phyloP scores from a whole-genome alignment of 2,329 filamentous ascomycete genomes.

The Drechslerella coelobrocha region DNA sequence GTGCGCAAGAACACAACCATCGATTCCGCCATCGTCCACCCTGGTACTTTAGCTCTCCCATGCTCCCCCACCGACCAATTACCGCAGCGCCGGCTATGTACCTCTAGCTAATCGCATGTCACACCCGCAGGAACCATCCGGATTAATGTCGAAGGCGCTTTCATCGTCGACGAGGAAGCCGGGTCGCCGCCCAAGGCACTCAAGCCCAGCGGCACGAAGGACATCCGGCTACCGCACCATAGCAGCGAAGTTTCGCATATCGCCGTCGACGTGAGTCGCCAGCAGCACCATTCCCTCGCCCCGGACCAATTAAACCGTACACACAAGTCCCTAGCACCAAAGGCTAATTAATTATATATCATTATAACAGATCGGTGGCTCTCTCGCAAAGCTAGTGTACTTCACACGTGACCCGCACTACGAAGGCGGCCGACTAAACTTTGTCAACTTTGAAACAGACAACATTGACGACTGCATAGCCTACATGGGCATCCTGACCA shows the following conservation, averaged over 20 bases:
- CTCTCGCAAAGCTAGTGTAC: slow-evolving; percentile 94
- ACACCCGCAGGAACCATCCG: slow-evolving; percentile 28
- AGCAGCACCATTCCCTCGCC: slow-evolving; percentile 17
- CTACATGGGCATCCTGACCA: slow-evolving; percentile 79
- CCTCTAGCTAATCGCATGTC: neutral
- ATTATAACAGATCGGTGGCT: slow-evolving; percentile 80
- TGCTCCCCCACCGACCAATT: neutral
- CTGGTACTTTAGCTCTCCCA: slow-evolving; percentile 13
- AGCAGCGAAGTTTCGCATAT: slow-evolving; percentile 95
- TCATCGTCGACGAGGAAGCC: slow-evolving; percentile 87
- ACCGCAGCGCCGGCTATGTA: neutral
- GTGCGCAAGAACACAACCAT: slow-evolving; percentile 45
- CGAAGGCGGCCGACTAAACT: slow-evolving; percentile 83
- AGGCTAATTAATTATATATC: neutral
- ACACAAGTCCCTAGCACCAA: too few relatives aligned
- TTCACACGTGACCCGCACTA: slow-evolving; percentile 83
- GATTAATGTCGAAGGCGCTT: slow-evolving; percentile 95
- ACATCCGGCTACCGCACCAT: slow-evolving; percentile 95
- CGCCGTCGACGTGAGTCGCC: slow-evolving; percentile 80
- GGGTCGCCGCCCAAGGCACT: slow-evolving; percentile 56
- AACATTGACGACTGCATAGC: slow-evolving; percentile 90
- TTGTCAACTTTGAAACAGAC: slow-evolving; percentile 95
- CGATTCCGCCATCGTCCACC: slow-evolving; percentile 43
- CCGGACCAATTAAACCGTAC: too few relatives aligned
- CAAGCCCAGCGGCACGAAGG: slow-evolving; percentile 71